Percentiles rank a stretch among this genome's conserved stretches.
Conservation (phyloP, 2,329 filamentous ascomycete species). For the Sordariomycetes sp. region DNA sequence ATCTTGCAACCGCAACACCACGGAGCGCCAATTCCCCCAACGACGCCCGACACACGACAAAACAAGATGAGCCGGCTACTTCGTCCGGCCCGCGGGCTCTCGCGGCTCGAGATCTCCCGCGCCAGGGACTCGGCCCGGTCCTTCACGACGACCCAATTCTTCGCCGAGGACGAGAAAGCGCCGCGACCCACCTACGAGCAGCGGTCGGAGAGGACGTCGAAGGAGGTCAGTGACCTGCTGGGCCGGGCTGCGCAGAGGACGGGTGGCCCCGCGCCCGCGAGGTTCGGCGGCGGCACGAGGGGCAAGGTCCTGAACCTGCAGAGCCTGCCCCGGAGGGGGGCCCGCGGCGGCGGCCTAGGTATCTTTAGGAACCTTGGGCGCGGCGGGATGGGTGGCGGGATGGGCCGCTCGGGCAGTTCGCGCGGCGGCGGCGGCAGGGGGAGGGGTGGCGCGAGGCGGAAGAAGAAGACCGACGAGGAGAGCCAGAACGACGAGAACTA, state of each 20-base stretch:
- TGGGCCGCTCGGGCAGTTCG: constrained; percentile 6
- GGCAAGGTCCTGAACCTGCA: constrained; percentile 26
- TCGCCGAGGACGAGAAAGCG: constrained; percentile 16
- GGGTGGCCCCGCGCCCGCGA: not conserved
- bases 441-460: constrained; percentile 10
- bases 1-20: not conserved
- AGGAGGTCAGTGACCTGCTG: constrained; percentile 20
- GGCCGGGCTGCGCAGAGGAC: constrained; percentile 9
- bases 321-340: constrained; percentile 21
- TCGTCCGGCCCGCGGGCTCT: constrained; percentile 7
- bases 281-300: constrained; percentile 11
- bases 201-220: constrained; percentile 21
- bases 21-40: not conserved
- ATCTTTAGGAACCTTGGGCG: constrained; percentile 10
- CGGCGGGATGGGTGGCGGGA: constrained; percentile 7
- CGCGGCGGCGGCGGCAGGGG: constrained; percentile 3
- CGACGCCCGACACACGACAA: not conserved
- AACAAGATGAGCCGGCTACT: constrained; percentile 7
- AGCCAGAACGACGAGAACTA: constrained; percentile 8
- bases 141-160: constrained; percentile 25
- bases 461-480: constrained; percentile 8
- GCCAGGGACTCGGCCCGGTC: constrained; percentile 2
- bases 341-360: constrained; percentile 10
- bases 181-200: constrained; percentile 12
- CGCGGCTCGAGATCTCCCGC: not conserved